Base-by-base conservation (phyloP, 108 stramenopile genomes). In the Discostella pseudostelligera region DNA sequence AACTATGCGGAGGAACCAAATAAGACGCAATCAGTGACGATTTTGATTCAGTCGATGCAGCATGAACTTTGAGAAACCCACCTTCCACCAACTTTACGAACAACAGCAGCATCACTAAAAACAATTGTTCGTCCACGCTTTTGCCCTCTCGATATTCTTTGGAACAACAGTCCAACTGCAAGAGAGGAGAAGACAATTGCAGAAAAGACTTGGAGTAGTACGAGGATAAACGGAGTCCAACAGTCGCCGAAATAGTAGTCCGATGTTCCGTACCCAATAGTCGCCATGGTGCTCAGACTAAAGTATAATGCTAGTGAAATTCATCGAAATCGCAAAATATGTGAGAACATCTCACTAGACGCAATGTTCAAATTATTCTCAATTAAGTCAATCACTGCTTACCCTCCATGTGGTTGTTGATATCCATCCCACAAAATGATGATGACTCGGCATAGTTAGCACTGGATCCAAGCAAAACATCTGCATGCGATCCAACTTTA, bases 241-340 rank as follows among this genome's bases (percentile, higher is more conserved):
- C 96, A 97, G 21, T 83, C 81, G 12, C 85, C 89, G 74, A 97
- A 96, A 76, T 94, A 96, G 79, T 96, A 95, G 68, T 96, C 93
- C 22, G 89, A 86, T 1, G 89, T 89, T 14, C 96, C 96, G 63
- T 96, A 99, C 19, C 98, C 98, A 57, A 97, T 93, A 9, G 95
- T 92, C 14, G 96, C 88, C 91, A 96, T 96, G 40, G 94, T 95
- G 22, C 90, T 91, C 3, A 97, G 81, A 4, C 80, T 82, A 56
- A 99, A 97, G 59, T 95, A 87, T 43, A 83, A 82, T 46, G 86
- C 92, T 82, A 11, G 47, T 44, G 68, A 28, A 51, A 54, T 9
- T n/a, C 12, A 44, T 11, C 13, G 35, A 25, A 80, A 44, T n/a
- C 59, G 13, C 35, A 80, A 50, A 20, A 20, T n/a, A 36, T 36